These are phyloP conservation scores for Trypanosoma congolense DNA, from an alignment of 208 protist species.

Conservation along the genomic window DNA sequence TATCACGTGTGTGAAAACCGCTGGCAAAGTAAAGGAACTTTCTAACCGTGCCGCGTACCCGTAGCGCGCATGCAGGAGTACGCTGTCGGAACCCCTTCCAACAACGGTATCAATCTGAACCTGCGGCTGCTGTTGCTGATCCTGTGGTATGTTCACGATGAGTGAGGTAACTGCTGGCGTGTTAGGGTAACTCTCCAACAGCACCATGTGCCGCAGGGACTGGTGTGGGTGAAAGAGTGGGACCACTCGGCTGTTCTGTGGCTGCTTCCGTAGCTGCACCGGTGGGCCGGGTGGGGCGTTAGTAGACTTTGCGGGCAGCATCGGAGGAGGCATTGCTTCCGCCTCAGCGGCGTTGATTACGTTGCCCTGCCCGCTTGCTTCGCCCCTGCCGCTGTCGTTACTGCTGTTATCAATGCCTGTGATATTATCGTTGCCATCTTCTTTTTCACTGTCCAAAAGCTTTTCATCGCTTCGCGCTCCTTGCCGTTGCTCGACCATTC, in stretches of 20 bases:
- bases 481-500: conserved; percentile 28
- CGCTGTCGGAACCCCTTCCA: conserved; percentile 59
- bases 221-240: conserved; percentile 58
- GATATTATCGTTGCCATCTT: conserved; percentile 14
- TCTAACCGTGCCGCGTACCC: conserved; percentile 62
- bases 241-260: conserved; percentile 30
- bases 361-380: too few relatives aligned
- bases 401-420: conserved; percentile 13
- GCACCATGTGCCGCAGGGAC: conserved; percentile 42
- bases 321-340: conserved; percentile 6
- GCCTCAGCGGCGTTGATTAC: too few relatives aligned
- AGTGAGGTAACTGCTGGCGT: conserved; percentile 60
- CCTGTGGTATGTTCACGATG: conserved; percentile 28
- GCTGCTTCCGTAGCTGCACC: conserved; percentile 3
- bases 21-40: conserved; percentile 42
- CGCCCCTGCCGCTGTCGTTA: background rate
- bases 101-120: conserved; percentile 55
- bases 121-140: conserved; percentile 42
- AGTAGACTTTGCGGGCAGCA: background rate
- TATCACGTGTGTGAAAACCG: conserved; percentile 35
- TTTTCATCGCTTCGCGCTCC: conserved; percentile 12
- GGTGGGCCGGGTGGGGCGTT: conserved; percentile 2
- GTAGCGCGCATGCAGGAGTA: conserved; percentile 64
- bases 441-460: conserved; percentile 8
- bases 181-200: conserved; percentile 63